Percentiles rank a stretch among this genome's conserved stretches.
Evolutionary conservation across 2,329 filamentous ascomycete species (phyloP).

Genomic region (Penicillium sp.): DNA sequence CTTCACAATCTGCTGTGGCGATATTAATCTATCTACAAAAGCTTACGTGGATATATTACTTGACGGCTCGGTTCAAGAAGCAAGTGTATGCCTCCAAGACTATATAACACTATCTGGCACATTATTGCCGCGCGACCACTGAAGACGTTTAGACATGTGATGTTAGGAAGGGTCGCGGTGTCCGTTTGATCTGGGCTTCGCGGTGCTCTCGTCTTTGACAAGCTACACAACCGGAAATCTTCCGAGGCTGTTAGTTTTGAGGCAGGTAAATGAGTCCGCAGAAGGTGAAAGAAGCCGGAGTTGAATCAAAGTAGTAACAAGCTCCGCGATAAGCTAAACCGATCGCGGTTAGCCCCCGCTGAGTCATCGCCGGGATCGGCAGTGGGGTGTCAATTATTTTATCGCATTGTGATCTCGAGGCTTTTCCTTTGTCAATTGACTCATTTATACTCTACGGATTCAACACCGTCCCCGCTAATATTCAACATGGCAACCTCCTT

Average conservation of each 20-base stretch:
- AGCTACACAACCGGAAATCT: not conserved
- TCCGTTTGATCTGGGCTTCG: no score
- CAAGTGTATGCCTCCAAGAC: no score
- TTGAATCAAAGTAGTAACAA: not conserved
- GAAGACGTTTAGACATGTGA: no score
- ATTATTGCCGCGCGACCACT: no score
- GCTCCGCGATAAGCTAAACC: not conserved
- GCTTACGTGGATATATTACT: no score
- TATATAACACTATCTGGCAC: no score
- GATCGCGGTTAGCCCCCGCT: not conserved
- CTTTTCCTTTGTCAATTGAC: slow-evolving; percentile 1
- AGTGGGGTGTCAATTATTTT: slow-evolving; percentile 2
- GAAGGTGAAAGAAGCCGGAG: not conserved
- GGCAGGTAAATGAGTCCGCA: not conserved
- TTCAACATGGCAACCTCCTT: slow-evolving; percentile 53
- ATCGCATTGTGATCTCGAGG: not conserved
- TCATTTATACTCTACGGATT: slow-evolving; percentile 14
- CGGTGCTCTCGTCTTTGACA: no score
- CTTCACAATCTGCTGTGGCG: not conserved
- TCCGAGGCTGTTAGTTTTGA: not conserved
- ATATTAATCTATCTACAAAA: no score
- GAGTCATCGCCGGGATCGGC: slow-evolving; percentile 9
- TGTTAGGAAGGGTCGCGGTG: no score
- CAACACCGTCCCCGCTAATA: slow-evolving; percentile 23
- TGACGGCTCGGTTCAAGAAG: no score